Conservation (phyloP, 306 rosid genomes). For the Medicago lupulina region DNA sequence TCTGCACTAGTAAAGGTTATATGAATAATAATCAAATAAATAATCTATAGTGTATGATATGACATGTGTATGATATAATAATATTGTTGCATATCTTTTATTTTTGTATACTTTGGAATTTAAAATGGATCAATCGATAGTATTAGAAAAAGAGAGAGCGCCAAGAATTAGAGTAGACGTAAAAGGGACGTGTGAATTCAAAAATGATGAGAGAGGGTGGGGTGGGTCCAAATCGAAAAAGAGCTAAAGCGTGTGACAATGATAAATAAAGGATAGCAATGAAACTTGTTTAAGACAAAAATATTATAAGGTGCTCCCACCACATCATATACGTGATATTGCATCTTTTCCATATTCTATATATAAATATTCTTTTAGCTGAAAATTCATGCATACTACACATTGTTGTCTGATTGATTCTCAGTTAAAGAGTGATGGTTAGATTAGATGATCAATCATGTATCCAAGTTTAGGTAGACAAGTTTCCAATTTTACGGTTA, state of each 20-base stretch:
- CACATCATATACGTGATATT: neutral
- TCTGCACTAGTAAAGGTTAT: neutral
- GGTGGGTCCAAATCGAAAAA: neutral
- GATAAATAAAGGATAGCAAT: neutral
- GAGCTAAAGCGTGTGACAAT: neutral
- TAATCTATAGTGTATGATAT: neutral
- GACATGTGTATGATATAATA: neutral
- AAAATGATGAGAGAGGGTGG: constrained; percentile 29
- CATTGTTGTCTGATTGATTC: neutral
- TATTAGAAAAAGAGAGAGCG: constrained; percentile 51
- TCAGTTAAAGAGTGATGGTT: neutral
- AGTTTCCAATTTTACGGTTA: too few species aligned
- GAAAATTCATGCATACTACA: neutral
- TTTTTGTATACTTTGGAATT: too few species aligned
- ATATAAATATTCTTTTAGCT: neutral
- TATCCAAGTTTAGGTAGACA: too few species aligned
- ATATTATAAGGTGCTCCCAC: neutral
- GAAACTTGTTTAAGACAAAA: constrained; percentile 6
- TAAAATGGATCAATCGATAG: too few species aligned
- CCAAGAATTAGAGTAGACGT: constrained; percentile 42
- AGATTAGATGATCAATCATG: neutral
- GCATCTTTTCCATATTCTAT: neutral
- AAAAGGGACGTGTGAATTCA: constrained; percentile 47
- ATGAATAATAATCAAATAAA: neutral
- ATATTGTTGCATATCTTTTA: neutral